Evolutionary conservation across 1,139 yeast genomes (phyloP), one percentile per base, ranked within the genome.

Genomic region (Candida glucosophila): DNA sequence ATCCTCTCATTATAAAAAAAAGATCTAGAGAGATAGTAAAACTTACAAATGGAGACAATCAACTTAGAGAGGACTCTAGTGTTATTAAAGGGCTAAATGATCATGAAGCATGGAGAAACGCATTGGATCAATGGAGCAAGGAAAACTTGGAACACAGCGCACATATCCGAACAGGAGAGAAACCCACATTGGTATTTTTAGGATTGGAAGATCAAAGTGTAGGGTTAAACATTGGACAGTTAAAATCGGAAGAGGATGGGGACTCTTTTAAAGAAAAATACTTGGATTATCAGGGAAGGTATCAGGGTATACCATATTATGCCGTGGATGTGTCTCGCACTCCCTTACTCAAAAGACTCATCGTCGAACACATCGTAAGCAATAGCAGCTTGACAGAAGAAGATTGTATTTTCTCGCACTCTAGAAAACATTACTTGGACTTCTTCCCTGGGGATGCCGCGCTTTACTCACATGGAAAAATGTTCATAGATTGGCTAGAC

Each of bases 401-500:
- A 24, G 29, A 32, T 3, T 36, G 49, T 28, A 55, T 45, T 29
- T 58, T 43, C 43, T 48, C 57, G 7, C 44, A 44, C 20, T 55
- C 68, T 3, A 39, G 67, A 29, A 57, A 55, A 28, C 62, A 57
- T 32, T 46, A 47, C 26, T 41, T 59, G 29, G 49, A 55, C 6
- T 60, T 63, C 35, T 43, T 50, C 26, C 38, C 43, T 17, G 64
- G 58, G 22, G 81, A 78, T 31, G 77, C 82, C 0, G 70, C 86
- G 2, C 47, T 83, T 12, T 77, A 70, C 38, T 77, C 93, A 3
- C 93, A 86, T 44, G 90, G 85, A 0, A 73, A 78, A 33, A 83
- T 81, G 77, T 81, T 78, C 44, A 47, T 85, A 29, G 95, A 86
- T 50, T 88, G 97, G 96, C 59, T 82, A 28, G 52, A 57, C 28